phyloP scores from a whole-genome alignment of 768 basidiomycete species.

The Boletus eberwhitei region DNA sequence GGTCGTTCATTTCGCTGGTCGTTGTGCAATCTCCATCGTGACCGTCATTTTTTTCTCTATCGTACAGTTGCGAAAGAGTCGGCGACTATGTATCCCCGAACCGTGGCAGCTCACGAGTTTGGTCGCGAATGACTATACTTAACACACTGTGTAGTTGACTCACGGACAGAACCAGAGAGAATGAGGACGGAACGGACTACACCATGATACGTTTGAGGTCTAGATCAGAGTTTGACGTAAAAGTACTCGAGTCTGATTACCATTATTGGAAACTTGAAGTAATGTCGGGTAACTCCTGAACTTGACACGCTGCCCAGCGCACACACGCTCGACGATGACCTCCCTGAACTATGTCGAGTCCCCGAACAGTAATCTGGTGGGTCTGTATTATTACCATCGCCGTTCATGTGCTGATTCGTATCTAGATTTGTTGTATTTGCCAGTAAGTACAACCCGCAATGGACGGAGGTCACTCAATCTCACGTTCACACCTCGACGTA shows the following conservation, averaged over 20 bases:
- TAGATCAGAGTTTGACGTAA: slow-evolving; percentile 18
- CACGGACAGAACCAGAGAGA: no score
- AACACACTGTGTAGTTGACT: no score
- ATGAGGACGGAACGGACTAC: no score
- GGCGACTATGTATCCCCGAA: no score
- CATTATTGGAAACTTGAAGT: slow-evolving; percentile 5
- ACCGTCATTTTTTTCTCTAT: no score
- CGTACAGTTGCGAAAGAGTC: no score
- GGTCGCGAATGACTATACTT: no score
- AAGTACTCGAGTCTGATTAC: slow-evolving; percentile 15
- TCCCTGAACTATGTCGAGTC: slow-evolving; percentile 52
- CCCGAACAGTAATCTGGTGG: slow-evolving; percentile 66
- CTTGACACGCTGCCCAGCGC: slow-evolving; percentile 5
- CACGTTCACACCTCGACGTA: slow-evolving; percentile 4
- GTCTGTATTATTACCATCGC: slow-evolving; percentile 18
- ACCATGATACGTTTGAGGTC: background rate
- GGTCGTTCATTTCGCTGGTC: no score
- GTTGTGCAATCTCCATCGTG: no score
- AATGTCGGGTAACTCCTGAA: background rate
- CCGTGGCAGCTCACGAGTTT: no score
- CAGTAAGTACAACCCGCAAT: slow-evolving; percentile 37
- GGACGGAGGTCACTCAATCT: background rate
- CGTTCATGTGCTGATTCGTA: background rate
- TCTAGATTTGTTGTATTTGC: slow-evolving; percentile 76
- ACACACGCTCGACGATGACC: slow-evolving; percentile 19